These are phyloP conservation scores for Cochlearia excelsa DNA, from an alignment of 345 rosid species.

Conservation along the genomic window DNA sequence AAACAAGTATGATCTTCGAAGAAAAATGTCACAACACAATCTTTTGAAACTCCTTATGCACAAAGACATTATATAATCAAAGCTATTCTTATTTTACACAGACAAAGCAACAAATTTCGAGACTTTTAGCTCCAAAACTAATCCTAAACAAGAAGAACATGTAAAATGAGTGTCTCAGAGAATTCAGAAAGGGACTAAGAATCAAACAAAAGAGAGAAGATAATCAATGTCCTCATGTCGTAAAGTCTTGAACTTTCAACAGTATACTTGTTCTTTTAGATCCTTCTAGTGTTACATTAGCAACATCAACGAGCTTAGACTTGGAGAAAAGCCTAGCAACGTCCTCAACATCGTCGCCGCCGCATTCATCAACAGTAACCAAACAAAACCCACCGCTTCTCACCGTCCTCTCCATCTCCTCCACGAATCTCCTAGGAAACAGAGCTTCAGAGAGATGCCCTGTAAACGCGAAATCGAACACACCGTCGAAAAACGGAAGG, in stretches of 20 bases:
- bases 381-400: constrained; percentile 52
- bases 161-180: background rate
- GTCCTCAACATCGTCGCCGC: constrained; percentile 40
- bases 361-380: constrained; percentile 59
- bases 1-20: background rate
- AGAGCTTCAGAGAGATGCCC: constrained; percentile 61
- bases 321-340: constrained; percentile 48
- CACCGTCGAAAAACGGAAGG: constrained; percentile 70
- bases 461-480: constrained; percentile 66
- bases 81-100: background rate
- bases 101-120: background rate
- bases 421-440: constrained; percentile 55
- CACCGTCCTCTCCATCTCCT: constrained; percentile 92
- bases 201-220: background rate
- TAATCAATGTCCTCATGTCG: background rate
- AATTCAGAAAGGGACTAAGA: no score
- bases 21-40: background rate
- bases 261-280: constrained; percentile 53
- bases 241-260: constrained; percentile 39
- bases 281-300: constrained; percentile 54
- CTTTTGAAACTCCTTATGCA: background rate
- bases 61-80: constrained; percentile 2
- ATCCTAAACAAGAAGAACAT: background rate
- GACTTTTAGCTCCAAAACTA: background rate
- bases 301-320: constrained; percentile 46